Conservation (phyloP, 169 alveolate genomes). For the Cyclospora cayetanensis region DNA sequence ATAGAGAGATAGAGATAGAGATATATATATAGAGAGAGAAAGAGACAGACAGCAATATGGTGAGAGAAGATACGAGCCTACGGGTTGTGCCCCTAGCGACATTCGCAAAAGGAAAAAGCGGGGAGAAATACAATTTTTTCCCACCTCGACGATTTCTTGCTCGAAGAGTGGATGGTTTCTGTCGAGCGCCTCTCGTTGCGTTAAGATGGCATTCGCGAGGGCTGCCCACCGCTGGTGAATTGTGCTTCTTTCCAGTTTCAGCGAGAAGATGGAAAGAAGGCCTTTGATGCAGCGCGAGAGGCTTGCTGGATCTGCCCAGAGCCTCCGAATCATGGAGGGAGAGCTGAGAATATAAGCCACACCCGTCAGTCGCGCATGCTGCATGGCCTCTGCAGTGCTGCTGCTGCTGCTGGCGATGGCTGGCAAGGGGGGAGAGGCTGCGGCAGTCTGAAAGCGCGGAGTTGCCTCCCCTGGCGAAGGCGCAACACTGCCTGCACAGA, state of each 20-base stretch:
- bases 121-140: not conserved
- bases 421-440: not conserved
- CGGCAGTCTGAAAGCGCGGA: not conserved
- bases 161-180: not conserved
- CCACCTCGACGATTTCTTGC: constrained; percentile 1
- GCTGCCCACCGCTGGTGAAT: constrained; percentile 18
- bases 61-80: not conserved
- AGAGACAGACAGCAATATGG: too few relatives aligned
- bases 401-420: not conserved
- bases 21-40: too few relatives aligned
- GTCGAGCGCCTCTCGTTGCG: not conserved
- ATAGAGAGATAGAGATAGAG: too few relatives aligned
- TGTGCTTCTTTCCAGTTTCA: not conserved
- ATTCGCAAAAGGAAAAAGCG: not conserved
- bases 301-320: not conserved
- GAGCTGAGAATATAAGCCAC: constrained; percentile 14
- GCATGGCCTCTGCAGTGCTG: constrained; percentile 9
- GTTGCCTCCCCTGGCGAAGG: not conserved
- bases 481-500: not conserved
- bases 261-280: not conserved
- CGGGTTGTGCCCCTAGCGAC: not conserved
- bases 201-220: constrained; percentile 11
- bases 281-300: not conserved
- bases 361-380: constrained; percentile 48
- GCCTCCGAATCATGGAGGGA: not conserved